Evolutionary conservation across 345 rosid species (phyloP).

Genomic region (Syzygium oleosum): DNA sequence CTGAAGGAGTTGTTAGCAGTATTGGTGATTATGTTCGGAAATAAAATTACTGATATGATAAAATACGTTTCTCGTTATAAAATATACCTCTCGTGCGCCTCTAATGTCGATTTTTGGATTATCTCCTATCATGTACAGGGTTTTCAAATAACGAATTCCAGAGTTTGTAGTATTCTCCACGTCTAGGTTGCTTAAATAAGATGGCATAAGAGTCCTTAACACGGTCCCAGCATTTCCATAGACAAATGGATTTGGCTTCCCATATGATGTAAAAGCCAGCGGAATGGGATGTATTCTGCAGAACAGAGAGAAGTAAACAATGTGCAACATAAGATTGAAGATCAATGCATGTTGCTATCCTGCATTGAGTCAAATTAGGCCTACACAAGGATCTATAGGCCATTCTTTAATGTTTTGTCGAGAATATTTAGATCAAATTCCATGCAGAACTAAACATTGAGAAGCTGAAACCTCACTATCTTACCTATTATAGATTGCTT

Average conservation of each 20-base stretch:
- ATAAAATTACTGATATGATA: not conserved
- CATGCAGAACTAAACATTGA: not conserved
- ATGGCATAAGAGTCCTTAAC: slow-evolving; percentile 35
- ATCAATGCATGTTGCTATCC: not conserved
- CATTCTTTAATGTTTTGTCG: not conserved
- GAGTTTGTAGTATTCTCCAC: not conserved
- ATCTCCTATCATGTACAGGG: slow-evolving; percentile 78
- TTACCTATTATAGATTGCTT: slow-evolving; percentile 78
- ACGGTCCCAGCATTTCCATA: slow-evolving; percentile 60
- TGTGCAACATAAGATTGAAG: not conserved
- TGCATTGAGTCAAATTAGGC: not conserved
- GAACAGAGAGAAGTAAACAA: not conserved
- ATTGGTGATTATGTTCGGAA: not conserved
- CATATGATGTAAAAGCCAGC: slow-evolving; percentile 54
- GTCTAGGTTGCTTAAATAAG: slow-evolving; percentile 3
- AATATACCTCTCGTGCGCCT: slow-evolving; percentile 58
- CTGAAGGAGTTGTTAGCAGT: slow-evolving; percentile 15
- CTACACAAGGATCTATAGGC: not conserved
- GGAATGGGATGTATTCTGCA: slow-evolving; percentile 51
- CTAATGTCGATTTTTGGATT: slow-evolving; percentile 73
- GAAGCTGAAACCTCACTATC: not conserved
- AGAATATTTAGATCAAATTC: not conserved
- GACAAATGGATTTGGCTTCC: slow-evolving; percentile 76
- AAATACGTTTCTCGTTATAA: not conserved
- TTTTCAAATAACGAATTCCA: slow-evolving; percentile 32